Percentiles rank a stretch among this genome's conserved stretches.
phyloP scores from a whole-genome alignment of 306 rosid species.

The Gastrolobium bilobum region DNA sequence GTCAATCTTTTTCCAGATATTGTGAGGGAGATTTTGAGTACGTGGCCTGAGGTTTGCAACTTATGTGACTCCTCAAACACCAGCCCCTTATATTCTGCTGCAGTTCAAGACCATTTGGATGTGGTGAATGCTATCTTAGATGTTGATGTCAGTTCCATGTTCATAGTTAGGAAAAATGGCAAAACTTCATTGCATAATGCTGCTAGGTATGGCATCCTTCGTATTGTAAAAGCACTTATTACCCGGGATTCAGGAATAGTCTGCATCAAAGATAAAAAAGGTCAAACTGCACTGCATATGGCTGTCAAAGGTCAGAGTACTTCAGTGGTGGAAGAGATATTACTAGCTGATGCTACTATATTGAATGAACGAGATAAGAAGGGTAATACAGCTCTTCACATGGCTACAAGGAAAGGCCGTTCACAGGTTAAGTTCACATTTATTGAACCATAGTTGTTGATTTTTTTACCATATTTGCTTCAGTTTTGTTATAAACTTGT shows the following conservation, averaged over 20 bases:
- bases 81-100: slow-evolving; percentile 90
- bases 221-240: slow-evolving; percentile 70
- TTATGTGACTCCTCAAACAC: slow-evolving; percentile 83
- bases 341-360: slow-evolving; percentile 65
- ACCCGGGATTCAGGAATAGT: slow-evolving; percentile 76
- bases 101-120: slow-evolving; percentile 80
- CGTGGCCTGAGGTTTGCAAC: slow-evolving; percentile 84
- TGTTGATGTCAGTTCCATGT: slow-evolving; percentile 66
- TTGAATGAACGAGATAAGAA: slow-evolving; percentile 91
- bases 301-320: slow-evolving; percentile 88
- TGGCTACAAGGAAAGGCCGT: slow-evolving; percentile 94
- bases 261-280: slow-evolving; percentile 86
- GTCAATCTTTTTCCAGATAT: slow-evolving; percentile 64
- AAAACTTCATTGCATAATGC: slow-evolving; percentile 89
- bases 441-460: slow-evolving; percentile 6
- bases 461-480: slow-evolving; percentile 9
- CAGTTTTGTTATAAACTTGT: slow-evolving; percentile 4
- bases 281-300: slow-evolving; percentile 98
- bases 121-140: slow-evolving; percentile 88
- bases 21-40: slow-evolving; percentile 72
- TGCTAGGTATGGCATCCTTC: slow-evolving; percentile 77
- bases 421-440: slow-evolving; percentile 66
- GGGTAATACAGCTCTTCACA: slow-evolving; percentile 91
- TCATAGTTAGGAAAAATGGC: slow-evolving; percentile 89
- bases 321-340: slow-evolving; percentile 76